Evolutionary conservation across 345 rosid species (phyloP).

Genomic region (Gossypium mustelinum): DNA sequence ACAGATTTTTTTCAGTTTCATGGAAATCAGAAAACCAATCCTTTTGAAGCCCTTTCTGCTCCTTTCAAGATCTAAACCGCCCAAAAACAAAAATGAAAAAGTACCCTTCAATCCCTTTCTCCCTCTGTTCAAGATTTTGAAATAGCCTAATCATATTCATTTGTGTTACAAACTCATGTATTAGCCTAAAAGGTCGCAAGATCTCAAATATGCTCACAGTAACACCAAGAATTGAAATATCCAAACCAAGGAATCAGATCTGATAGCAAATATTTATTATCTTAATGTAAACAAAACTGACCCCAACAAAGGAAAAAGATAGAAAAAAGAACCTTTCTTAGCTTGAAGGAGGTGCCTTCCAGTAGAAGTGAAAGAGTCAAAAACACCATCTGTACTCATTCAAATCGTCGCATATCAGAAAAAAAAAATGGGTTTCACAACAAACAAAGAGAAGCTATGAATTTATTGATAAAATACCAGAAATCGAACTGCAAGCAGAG

Average conservation of each 20-base stretch:
- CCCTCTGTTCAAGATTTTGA: neutral
- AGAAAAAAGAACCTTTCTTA: constrained; percentile 42
- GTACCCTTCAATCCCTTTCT: neutral
- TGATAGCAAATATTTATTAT: neutral
- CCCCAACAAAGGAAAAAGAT: neutral
- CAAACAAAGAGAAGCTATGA: neutral
- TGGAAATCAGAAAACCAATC: neutral
- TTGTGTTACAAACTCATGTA: neutral
- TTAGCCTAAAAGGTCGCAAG: neutral
- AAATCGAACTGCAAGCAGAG: constrained; percentile 36
- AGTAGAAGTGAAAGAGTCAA: constrained; percentile 34
- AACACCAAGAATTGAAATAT: neutral
- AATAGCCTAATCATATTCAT: neutral
- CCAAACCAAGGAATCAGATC: constrained; percentile 10
- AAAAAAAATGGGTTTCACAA: neutral
- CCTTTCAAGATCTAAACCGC: neutral
- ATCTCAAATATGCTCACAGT: neutral
- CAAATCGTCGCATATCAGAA: constrained; percentile 8
- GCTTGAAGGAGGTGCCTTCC: constrained; percentile 63
- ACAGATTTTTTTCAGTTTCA: neutral
- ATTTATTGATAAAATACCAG: constrained; percentile 28
- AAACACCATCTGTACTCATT: constrained; percentile 40
- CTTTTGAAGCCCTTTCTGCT: neutral
- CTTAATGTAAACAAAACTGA: neutral
- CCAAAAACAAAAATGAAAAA: no score